A percentile compares a stretch with the other conserved stretches of the same genome.
Conservation (phyloP, 179 eudicot genomes). For the Sideroxylon spinosum region DNA sequence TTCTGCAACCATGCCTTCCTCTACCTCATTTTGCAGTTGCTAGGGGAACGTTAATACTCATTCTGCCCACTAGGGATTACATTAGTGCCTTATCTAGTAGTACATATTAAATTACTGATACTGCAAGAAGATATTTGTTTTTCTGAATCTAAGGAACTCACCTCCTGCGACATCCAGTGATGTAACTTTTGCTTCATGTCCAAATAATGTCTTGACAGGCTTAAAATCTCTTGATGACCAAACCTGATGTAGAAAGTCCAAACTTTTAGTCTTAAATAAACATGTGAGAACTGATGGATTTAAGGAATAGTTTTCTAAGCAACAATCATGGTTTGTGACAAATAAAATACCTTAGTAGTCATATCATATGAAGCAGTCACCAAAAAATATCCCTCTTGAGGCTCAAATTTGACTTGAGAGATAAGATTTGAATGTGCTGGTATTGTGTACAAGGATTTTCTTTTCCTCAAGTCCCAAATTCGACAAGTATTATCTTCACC, state of each 20-base stretch:
- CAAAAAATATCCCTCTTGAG: conserved; percentile 90
- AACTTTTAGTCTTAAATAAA: conserved; percentile 16
- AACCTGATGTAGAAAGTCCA: conserved; percentile 41
- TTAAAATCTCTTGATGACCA: conserved; percentile 96
- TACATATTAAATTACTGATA: background rate
- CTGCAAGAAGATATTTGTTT: background rate
- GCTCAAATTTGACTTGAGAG: conserved; percentile 91
- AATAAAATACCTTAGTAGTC: conserved; percentile 69
- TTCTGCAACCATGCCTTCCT: too few species aligned
- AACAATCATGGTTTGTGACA: background rate
- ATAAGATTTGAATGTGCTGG: conserved; percentile 88
- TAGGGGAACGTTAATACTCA: too few species aligned
- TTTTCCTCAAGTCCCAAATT: conserved; percentile 89
- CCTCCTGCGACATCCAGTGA: conserved; percentile 75
- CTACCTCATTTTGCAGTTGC: too few species aligned
- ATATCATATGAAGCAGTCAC: conserved; percentile 85
- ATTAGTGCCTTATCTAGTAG: too few species aligned
- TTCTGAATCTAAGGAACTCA: conserved; percentile 22
- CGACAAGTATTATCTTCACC: conserved; percentile 92
- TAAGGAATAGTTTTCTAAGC: background rate
- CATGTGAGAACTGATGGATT: background rate
- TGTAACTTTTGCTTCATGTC: conserved; percentile 82
- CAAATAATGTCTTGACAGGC: conserved; percentile 81
- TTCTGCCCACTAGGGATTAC: too few species aligned
- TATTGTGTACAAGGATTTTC: conserved; percentile 66